Percentiles rank a stretch among this genome's conserved stretches.
Conservation (phyloP, 192 early-diverging fungal species). For the Chytriomyces confervae region DNA sequence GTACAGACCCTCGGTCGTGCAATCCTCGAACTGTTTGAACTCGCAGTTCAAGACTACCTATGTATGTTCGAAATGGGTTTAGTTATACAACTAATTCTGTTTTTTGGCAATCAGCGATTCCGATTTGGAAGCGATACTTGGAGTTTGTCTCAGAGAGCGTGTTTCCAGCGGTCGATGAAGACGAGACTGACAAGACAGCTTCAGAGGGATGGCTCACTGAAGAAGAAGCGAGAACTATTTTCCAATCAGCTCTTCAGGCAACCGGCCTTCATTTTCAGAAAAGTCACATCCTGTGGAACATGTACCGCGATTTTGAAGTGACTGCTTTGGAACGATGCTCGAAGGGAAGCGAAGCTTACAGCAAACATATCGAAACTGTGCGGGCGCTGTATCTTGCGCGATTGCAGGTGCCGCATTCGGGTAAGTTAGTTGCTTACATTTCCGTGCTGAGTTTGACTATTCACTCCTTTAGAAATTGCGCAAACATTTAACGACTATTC, state of each 20-base stretch:
- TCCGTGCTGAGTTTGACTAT: conserved; percentile 30
- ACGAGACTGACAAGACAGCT: conserved; percentile 37
- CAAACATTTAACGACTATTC: conserved; percentile 70
- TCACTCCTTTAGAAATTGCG: conserved; percentile 48
- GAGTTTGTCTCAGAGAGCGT: conserved; percentile 56
- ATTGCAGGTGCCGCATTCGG: conserved; percentile 51
- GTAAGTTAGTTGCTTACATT: conserved; percentile 38
- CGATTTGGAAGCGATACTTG: conserved; percentile 68
- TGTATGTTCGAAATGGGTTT: conserved; percentile 51
- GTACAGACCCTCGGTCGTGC: conserved; percentile 42
- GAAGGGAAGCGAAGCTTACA: neutral
- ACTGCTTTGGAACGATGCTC: conserved; percentile 43
- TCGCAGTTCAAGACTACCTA: conserved; percentile 70
- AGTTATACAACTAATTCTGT: neutral
- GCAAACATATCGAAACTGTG: conserved; percentile 26
- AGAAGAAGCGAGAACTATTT: conserved; percentile 50
- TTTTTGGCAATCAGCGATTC: conserved; percentile 57
- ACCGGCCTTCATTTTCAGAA: conserved; percentile 62
- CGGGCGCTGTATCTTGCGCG: conserved; percentile 49
- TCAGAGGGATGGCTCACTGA: conserved; percentile 41
- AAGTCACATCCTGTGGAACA: conserved; percentile 70
- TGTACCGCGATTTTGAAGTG: conserved; percentile 65
- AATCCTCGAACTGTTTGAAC: conserved; percentile 58
- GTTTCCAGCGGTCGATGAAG: conserved; percentile 36
- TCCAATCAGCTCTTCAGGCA: conserved; percentile 50